phyloP scores from a whole-genome alignment of 768 basidiomycete genomes.

The Megacollybia marginata region DNA sequence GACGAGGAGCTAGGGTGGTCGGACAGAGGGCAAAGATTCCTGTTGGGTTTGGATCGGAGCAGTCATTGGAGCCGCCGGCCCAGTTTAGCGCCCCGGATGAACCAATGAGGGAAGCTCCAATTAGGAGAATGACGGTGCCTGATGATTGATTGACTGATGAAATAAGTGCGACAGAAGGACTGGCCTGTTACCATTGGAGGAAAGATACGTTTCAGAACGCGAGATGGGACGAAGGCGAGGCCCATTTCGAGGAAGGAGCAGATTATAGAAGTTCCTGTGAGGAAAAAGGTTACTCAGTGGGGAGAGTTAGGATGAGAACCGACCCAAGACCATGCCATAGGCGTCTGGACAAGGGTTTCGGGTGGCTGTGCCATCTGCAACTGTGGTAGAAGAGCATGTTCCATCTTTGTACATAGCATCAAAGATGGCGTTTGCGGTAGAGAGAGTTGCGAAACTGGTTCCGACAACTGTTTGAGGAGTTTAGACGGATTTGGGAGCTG shows the following conservation, averaged over 20 bases:
- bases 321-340: constrained; percentile 71
- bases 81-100: constrained; percentile 70
- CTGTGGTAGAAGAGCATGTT: constrained; percentile 57
- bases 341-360: constrained; percentile 69
- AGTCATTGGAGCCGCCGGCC: constrained; percentile 79
- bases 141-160: background rate
- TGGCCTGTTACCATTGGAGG: constrained; percentile 74
- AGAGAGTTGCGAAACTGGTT: constrained; percentile 72
- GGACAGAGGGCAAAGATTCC: constrained; percentile 73
- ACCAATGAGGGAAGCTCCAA: constrained; percentile 73
- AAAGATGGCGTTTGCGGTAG: constrained; percentile 69
- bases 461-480: constrained; percentile 55
- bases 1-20: constrained; percentile 57
- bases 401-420: constrained; percentile 72
- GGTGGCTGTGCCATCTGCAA: constrained; percentile 51
- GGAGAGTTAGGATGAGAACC: constrained; percentile 1
- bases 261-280: constrained; percentile 62
- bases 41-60: constrained; percentile 47
- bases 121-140: constrained; percentile 77
- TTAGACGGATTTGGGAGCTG: no score
- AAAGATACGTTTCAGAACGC: constrained; percentile 57
- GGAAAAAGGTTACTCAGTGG: background rate
- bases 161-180: background rate
- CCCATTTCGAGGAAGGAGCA: constrained; percentile 79
- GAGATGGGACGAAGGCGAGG: constrained; percentile 66